Evolutionary conservation across 176 grass and related monocot genomes (phyloP), one percentile per base, ranked within the genome.

Genomic region (Chloris gayana): DNA sequence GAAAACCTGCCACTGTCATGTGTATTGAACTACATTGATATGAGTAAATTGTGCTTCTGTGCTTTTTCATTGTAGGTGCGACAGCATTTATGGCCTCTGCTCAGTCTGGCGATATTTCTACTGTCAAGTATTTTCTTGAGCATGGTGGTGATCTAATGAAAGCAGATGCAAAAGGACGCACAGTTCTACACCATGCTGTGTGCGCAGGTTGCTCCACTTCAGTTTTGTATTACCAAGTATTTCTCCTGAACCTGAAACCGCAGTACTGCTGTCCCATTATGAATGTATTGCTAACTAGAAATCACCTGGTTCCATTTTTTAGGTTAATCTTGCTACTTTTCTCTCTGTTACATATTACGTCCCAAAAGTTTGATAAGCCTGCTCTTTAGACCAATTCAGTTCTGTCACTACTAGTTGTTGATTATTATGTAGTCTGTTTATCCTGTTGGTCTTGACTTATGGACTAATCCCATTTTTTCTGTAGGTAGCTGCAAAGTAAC

Each of bases 401-500:
- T 18, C 47, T 4, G 15, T 18, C 4, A n/a, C 18, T 41, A 73
- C 7, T 22, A 21, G 5, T 14, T n/a, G 19, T n/a, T 25, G 17
- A 14, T 34, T 58, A 25, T 57, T 38, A 38, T 73, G 51, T 58
- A 25, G 5, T 74, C 30, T 70, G 31, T 64, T 54, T 51, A 72
- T 5, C n/a, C 42, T 42, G 1, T 72, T 29, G 10, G 7, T 11
- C 11, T 37, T 61, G 32, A 31, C 19, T 51, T 42, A 44, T 15
- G 25, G 32, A 61, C 33, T 78, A 42, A 26, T 85, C 76, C 72
- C 8, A 1, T 50, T 33, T 41, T 42, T 51, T 3, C 63, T 3
- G 22, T 26, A 79, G 83, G 83, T 65, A 32, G 57, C 59, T 72
- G 68, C 7, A 85, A 79, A 17, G 68, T 79, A 79, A 85, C 75